Evolutionary conservation across 163 green algal genomes (phyloP), one percentile per base, ranked within the genome.

Genomic region (Volvox carteri): DNA sequence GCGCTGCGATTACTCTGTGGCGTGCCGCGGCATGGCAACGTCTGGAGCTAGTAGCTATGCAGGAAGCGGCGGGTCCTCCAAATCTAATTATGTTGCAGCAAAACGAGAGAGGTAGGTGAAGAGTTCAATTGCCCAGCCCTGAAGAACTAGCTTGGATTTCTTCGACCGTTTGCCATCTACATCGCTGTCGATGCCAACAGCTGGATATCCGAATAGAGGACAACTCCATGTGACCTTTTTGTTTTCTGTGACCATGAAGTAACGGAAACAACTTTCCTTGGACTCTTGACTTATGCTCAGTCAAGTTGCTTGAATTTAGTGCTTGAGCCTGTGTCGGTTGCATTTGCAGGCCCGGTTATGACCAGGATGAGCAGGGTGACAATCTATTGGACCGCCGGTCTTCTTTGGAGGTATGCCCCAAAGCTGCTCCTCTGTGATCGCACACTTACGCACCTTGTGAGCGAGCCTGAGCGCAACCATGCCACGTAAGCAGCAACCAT

Each of bases 281-380:
- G n/a, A n/a, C n/a, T n/a, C n/a, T n/a, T n/a, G n/a, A n/a, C n/a
- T n/a, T n/a, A n/a, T n/a, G n/a, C n/a, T n/a, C n/a, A n/a, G n/a
- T n/a, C n/a, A n/a, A n/a, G n/a, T n/a, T n/a, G 19, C 33, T 6
- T 6, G 14, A 33, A 14, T 14, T 14, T 58, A 23, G 48, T 11
- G 12, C 48, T 58, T 58, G 48, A 58, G 14, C 48, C 48, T 58
- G 48, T 11, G 48, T 14, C 11, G 48, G 14, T 11, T 58, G 11
- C 14, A 58, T 14, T 72, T 37, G 67, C 33, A 78, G 70, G 25
- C 41, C 70, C 33, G 70, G 39, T 25, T 50, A 23, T 46, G 67
- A 76, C 12, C 67, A 76, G 25, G 70, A 78, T 35, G 70, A 54
- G 1, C 70, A 78, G 12, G 39, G 70, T 42, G 70, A 78, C 70